Evolutionary conservation across 139 green algal species (phyloP), one percentile per base, ranked within the genome.

Genomic region (Monoraphidium neglectum): DNA sequence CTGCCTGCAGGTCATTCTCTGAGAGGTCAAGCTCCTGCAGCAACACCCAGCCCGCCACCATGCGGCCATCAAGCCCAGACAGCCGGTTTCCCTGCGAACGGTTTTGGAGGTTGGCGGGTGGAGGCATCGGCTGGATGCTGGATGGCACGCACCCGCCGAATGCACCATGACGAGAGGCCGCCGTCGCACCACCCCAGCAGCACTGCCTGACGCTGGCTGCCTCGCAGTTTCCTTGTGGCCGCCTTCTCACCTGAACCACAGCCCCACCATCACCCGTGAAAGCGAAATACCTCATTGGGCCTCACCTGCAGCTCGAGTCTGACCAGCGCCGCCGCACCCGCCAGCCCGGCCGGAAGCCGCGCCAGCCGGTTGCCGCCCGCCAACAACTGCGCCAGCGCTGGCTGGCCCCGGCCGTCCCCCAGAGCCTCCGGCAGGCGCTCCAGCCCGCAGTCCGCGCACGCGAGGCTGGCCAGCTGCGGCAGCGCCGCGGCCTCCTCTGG

Each of bases 11-110:
- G 30, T 46, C 30, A 70, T 90, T 90, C 33, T 72, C n/a, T 18
- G 68, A 76, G 2, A 87, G 38, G 62, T 90, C 77, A 37, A 90
- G 63, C 6, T 88, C 77, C 6, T 61, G 72, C 32, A 90, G 74
- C 4, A 62, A 67, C 43, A 60, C 36, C 59, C 26, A 61, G n/a
- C 49, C 70, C 32, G 53, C 40, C 53, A 85, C 38, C 26, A 79
- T 54, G 12, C 43, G n/a, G 0, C 18, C 57, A 0, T 73, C 68
- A 43, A 91, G 63, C 56, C 46, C 70, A 18, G 33, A n/a, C 56
- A 91, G 67, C 37, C 73, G 69, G 73, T 91, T 91, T 6, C 65
- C 69, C 21, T n/a, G n/a, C n/a, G n/a, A n/a, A n/a, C n/a, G n/a
- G n/a, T n/a, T n/a, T n/a, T n/a, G n/a, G n/a, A n/a, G n/a, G n/a